These are phyloP conservation scores for Plasmodium yoelii DNA, from an alignment of 169 alveolate genomes.

Conservation along the genomic window DNA sequence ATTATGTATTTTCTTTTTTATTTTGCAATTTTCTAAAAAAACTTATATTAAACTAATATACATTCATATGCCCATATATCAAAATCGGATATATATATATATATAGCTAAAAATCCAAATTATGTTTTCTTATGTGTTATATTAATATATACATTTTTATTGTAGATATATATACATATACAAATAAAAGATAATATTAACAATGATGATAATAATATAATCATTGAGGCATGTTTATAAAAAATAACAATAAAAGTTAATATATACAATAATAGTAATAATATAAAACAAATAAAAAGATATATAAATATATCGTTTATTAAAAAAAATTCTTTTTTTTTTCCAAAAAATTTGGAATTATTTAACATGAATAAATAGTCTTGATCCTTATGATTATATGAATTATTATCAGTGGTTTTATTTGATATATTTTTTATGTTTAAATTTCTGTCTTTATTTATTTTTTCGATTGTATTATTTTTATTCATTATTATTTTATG, in stretches of 20 bases:
- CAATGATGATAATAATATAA: conserved; percentile 7
- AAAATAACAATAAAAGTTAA: conserved; percentile 28
- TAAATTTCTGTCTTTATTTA: not conserved
- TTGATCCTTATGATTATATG: not conserved
- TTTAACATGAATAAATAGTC: conserved; percentile 20
- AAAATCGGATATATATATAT: no score
- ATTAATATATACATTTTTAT: no score
- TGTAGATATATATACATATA: conserved; percentile 9
- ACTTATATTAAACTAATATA: no score
- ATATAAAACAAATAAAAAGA: conserved; percentile 42
- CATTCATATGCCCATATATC: no score
- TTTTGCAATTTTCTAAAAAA: no score
- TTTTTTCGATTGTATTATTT: not conserved
- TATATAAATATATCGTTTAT: conserved; percentile 36
- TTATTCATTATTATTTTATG: not conserved
- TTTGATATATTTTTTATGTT: not conserved
- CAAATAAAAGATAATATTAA: conserved; percentile 11
- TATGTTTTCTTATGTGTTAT: not conserved
- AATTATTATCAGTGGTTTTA: not conserved
- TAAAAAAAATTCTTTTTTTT: conserved; percentile 15
- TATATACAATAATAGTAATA: conserved; percentile 20
- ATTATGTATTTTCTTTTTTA: no score
- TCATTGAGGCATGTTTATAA: conserved; percentile 1
- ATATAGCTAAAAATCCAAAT: not conserved
- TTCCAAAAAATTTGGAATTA: conserved; percentile 25